Conservation (phyloP, 192 early-diverging fungal genomes). For the Coemansia sp. region DNA sequence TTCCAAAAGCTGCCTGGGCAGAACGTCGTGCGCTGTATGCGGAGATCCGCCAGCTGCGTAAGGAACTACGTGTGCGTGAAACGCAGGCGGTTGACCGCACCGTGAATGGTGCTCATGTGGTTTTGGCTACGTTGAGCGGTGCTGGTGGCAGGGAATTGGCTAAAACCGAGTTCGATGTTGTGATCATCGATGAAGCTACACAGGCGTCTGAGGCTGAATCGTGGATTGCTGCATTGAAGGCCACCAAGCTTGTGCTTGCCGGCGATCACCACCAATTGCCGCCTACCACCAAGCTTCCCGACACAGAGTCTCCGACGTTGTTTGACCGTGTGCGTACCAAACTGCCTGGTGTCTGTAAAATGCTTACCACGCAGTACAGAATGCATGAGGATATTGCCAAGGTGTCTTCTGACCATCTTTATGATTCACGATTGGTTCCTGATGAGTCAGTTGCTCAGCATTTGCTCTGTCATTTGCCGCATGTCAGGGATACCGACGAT, state of each 20-base stretch:
- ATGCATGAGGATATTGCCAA: conserved; percentile 83
- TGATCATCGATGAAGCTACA: conserved; percentile 87
- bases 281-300: conserved; percentile 58
- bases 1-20: conserved; percentile 59
- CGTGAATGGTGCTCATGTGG: conserved; percentile 63
- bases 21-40: conserved; percentile 67
- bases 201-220: conserved; percentile 85
- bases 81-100: conserved; percentile 61
- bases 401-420: conserved; percentile 70
- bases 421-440: conserved; percentile 66
- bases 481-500: conserved; percentile 62
- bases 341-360: conserved; percentile 64
- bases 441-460: conserved; percentile 64
- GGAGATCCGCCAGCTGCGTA: conserved; percentile 66
- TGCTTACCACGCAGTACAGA: conserved; percentile 85
- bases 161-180: conserved; percentile 69
- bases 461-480: conserved; percentile 63
- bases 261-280: conserved; percentile 90
- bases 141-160: conserved; percentile 46
- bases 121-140: conserved; percentile 80
- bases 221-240: conserved; percentile 83
- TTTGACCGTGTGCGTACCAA: conserved; percentile 75
- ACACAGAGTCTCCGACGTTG: conserved; percentile 71
- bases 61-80: conserved; percentile 71
- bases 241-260: conserved; percentile 73